Conservation (phyloP, 2,329 filamentous ascomycete species). For the Clarireedia paspali region DNA sequence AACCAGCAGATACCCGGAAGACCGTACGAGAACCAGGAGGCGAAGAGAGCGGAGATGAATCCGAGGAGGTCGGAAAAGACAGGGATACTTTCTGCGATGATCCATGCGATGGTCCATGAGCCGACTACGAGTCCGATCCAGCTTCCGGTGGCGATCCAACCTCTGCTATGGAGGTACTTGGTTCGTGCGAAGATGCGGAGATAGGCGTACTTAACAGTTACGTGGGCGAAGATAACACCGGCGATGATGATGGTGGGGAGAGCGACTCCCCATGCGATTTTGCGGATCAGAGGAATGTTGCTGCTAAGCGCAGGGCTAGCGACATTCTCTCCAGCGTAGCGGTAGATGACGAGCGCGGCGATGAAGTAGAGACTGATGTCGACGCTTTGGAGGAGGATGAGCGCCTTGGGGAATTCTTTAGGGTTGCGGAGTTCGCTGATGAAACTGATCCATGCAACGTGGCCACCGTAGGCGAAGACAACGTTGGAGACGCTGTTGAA, state of each 20-base stretch:
- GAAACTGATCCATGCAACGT: slow-evolving; percentile 53
- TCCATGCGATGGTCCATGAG: slow-evolving; percentile 54
- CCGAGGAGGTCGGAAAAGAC: slow-evolving; percentile 59
- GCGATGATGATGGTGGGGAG: slow-evolving; percentile 64
- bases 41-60: slow-evolving; percentile 45
- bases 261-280: slow-evolving; percentile 61
- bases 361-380: slow-evolving; percentile 54
- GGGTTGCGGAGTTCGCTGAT: slow-evolving; percentile 50
- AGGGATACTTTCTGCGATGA: slow-evolving; percentile 62
- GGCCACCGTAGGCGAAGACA: slow-evolving; percentile 51
- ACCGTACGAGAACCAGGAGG: slow-evolving; percentile 52
- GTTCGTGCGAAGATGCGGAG: slow-evolving; percentile 52
- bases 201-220: slow-evolving; percentile 60
- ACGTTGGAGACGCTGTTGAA: slow-evolving; percentile 49
- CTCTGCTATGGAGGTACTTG: slow-evolving; percentile 32
- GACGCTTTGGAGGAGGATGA: slow-evolving; percentile 48
- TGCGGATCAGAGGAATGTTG: slow-evolving; percentile 42
- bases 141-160: slow-evolving; percentile 41
- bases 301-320: slow-evolving; percentile 59
- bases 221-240: slow-evolving; percentile 62
- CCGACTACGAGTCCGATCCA: slow-evolving; percentile 50
- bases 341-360: slow-evolving; percentile 49
- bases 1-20: slow-evolving; percentile 42
- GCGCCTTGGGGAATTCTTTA: slow-evolving; percentile 48
- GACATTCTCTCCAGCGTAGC: slow-evolving; percentile 54